Evolutionary conservation across 345 rosid genomes (phyloP), one percentile per base, ranked within the genome.

Genomic region (Acer negundo): DNA sequence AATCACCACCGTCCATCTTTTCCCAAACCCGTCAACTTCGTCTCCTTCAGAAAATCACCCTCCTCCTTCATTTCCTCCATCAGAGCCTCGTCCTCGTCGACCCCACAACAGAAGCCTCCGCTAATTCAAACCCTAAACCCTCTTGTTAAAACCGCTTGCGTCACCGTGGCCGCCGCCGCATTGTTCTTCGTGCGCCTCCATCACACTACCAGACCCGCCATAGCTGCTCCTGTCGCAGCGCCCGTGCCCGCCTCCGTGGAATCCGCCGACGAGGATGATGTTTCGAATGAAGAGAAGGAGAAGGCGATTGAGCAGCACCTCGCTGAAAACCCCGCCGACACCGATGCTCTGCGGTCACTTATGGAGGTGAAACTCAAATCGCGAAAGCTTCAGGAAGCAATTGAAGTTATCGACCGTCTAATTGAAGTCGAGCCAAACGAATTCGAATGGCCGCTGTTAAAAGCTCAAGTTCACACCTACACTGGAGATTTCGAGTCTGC

Each of bases 361-460:
- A 90, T 93, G 92, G 99, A 92, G 84, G 85, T 83, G 20, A 89
- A 76, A 77, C 86, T 95, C 87, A 93, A 91, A 82, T 74, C 86
- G 47, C 73, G 81, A 49, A 92, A 92, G 78, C 86, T 93, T 40
- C 69, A 24, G 4, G 92, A 88, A 67, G 95, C 98, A 1, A 75
- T 91, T 38, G 86, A 88, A 28, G 81, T 86, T 28, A 82, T 95
- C 38, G 85, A 89, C 78, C 85, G 93, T 19, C 78, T 95, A 82
- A 92, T 93, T 10, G 88, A 86, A 62, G 79, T 93, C 10, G 95
- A 95, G 77, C 98, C 99, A 3, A 77, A 86, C 7, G 99, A 95
- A 70, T 72, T 80, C 8, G 98, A 95, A 70, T 93, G 96, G 97
- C 88, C 89, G 1, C 61, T 93, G 78, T 76, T 95, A 61, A 93